Evolutionary conservation across 2,329 filamentous ascomycete genomes (phyloP).

Genomic region (Calonectria pauciramosa): DNA sequence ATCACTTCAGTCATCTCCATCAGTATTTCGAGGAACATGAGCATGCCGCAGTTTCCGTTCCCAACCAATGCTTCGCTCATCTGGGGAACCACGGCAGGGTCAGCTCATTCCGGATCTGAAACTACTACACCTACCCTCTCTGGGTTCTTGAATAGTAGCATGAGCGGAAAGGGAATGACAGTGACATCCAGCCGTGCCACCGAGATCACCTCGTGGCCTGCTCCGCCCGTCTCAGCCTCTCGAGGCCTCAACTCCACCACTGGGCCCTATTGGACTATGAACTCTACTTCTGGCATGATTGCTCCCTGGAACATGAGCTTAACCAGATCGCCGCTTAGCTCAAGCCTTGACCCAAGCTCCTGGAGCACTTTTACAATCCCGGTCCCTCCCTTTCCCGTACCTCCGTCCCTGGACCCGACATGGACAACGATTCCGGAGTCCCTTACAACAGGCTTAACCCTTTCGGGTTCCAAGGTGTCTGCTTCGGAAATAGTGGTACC

Average conservation of each 20-base stretch:
- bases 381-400: not conserved
- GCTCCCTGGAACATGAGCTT: not conserved
- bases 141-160: constrained; percentile 18
- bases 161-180: constrained; percentile 22
- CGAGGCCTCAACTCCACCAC: constrained; percentile 21
- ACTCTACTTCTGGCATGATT: not conserved
- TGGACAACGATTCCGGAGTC: not conserved
- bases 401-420: not conserved
- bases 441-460: constrained; percentile 2
- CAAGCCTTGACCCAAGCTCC: not conserved
- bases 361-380: not conserved
- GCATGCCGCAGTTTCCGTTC: constrained; percentile 14
- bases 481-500: constrained; percentile 19
- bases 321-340: not conserved
- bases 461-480: constrained; percentile 21
- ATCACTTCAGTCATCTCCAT: constrained; percentile 11
- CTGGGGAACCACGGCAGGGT: constrained; percentile 24
- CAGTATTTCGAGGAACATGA: constrained; percentile 11
- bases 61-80: constrained; percentile 9
- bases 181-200: constrained; percentile 37
- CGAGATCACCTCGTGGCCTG: constrained; percentile 7
- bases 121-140: constrained; percentile 19
- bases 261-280: not conserved
- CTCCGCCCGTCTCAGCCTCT: constrained; percentile 14
- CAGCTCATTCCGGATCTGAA: not conserved